phyloP scores from a whole-genome alignment of 78 protist genomes.

The Dictyostelium intermedium region DNA sequence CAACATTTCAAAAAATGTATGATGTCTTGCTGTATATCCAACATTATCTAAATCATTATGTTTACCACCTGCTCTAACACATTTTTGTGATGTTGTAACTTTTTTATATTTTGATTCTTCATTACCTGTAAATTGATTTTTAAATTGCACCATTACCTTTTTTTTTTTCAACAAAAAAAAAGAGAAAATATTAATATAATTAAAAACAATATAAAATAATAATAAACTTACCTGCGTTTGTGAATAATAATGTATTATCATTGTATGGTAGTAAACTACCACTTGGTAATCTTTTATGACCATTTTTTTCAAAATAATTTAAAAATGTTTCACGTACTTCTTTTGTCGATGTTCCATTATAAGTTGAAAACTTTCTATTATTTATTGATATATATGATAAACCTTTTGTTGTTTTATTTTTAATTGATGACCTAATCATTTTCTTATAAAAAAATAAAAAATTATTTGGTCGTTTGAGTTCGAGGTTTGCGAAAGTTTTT shows the following conservation, averaged over 20 bases:
- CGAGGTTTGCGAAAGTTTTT: too few relatives aligned
- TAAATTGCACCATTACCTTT: slow-evolving; percentile 77
- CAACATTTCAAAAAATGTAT: slow-evolving; percentile 91
- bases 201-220: background rate
- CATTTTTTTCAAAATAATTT: slow-evolving; percentile 59
- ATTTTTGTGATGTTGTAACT: slow-evolving; percentile 59
- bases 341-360: background rate
- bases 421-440: background rate
- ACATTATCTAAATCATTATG: slow-evolving; percentile 91
- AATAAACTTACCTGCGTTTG: slow-evolving; percentile 67
- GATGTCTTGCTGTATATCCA: slow-evolving; percentile 88
- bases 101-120: background rate
- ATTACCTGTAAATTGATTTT: slow-evolving; percentile 36
- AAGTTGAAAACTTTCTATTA: background rate
- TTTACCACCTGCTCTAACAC: slow-evolving; percentile 86
- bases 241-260: slow-evolving; percentile 80
- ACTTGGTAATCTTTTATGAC: slow-evolving; percentile 27
- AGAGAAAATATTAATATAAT: background rate
- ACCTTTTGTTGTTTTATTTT: background rate
- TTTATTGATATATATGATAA: background rate
- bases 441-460: background rate
- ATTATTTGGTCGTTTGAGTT: too few relatives aligned
- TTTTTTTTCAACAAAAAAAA: background rate
- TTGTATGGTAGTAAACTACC: slow-evolving; percentile 46
- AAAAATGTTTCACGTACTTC: slow-evolving; percentile 50